Conservation (phyloP, 768 basidiomycete species). For the Rhodotorula diobovata region DNA sequence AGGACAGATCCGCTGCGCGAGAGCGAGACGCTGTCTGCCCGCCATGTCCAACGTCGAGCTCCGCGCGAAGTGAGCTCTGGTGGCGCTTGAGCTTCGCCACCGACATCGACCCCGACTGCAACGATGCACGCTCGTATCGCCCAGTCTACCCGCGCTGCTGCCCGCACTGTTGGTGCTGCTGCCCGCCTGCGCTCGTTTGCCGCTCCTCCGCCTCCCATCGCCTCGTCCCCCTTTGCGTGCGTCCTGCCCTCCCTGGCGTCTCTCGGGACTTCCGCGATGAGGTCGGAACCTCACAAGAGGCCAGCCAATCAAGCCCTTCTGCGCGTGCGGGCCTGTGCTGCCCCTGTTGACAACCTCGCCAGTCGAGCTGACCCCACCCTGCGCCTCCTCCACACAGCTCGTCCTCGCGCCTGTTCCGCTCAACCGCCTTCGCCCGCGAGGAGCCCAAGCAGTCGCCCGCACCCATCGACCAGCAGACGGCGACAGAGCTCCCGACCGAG, state of each 20-base stretch:
- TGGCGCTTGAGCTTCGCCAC: not conserved
- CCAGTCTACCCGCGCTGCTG: slow-evolving; percentile 2
- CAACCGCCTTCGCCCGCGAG: not conserved
- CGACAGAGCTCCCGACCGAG: slow-evolving; percentile 8
- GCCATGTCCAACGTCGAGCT: no score
- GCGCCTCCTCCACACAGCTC: not conserved
- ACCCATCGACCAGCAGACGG: not conserved
- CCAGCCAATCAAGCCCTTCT: no score
- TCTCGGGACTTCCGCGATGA: not conserved
- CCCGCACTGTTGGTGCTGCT: not conserved
- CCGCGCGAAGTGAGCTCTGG: not conserved
- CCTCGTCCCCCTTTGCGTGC: not conserved
- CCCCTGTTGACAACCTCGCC: no score
- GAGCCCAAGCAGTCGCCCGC: slow-evolving; percentile 1
- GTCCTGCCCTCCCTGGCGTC: not conserved
- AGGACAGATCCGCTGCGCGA: no score
- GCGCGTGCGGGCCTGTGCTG: no score
- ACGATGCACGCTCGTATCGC: slow-evolving; percentile 26
- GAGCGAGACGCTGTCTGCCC: no score
- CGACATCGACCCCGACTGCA: not conserved
- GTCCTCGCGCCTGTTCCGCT: slow-evolving; percentile 6
- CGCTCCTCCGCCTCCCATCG: not conserved
- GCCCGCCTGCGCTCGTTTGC: slow-evolving; percentile 1
- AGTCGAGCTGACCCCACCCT: not conserved
- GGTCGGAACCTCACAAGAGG: no score